A percentile compares a stretch with the other conserved stretches of the same genome.
phyloP scores from a whole-genome alignment of 2,329 filamentous ascomycete genomes.

The Didymella lethalis region DNA sequence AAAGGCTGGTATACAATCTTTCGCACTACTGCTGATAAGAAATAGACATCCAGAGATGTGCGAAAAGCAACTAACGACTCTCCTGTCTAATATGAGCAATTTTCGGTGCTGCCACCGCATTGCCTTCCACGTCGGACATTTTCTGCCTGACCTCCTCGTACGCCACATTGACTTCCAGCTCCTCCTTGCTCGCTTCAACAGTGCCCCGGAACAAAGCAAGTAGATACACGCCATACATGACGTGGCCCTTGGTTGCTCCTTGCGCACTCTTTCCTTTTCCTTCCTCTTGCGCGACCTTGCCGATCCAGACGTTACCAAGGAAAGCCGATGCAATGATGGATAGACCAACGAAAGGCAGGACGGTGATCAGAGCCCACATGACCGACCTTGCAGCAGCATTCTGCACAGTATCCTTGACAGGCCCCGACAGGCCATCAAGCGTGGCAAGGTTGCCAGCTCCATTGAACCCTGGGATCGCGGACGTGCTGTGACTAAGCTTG shows the following conservation, averaged over 20 bases:
- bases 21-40: background rate
- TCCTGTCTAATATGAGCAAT: constrained; percentile 14
- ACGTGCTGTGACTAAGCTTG: constrained; percentile 46
- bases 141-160: constrained; percentile 15
- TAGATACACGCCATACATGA: constrained; percentile 33
- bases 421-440: constrained; percentile 50
- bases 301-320: constrained; percentile 63
- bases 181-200: constrained; percentile 22
- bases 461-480: constrained; percentile 38
- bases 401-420: constrained; percentile 51
- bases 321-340: constrained; percentile 55
- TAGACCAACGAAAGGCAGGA: constrained; percentile 66
- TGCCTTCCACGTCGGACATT: constrained; percentile 23
- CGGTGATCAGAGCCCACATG: constrained; percentile 70
- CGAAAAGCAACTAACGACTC: background rate
- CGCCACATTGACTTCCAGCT: constrained; percentile 27
- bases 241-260: constrained; percentile 25
- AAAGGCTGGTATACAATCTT: background rate
- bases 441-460: constrained; percentile 42
- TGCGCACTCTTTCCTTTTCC: constrained; percentile 23
- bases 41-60: background rate
- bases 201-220: constrained; percentile 24
- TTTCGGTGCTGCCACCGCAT: constrained; percentile 1
- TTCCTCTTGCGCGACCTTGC: constrained; percentile 38
- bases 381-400: constrained; percentile 63